Base-by-base conservation (phyloP, 2,329 filamentous ascomycete species). In the Cordyceps militaris region DNA sequence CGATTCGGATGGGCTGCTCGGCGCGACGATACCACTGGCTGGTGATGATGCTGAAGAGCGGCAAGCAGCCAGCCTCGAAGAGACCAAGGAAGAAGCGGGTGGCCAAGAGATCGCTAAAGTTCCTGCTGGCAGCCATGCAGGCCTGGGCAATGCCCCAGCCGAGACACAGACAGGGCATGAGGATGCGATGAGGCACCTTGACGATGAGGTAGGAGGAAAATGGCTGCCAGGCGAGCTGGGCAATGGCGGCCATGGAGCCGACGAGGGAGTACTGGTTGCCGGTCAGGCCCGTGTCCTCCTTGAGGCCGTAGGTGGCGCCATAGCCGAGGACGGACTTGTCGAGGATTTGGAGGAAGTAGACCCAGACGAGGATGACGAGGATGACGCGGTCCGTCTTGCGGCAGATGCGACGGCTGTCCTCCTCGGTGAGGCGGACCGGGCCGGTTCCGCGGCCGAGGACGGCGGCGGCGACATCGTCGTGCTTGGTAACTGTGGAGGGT, bases 1-100 rank as follows among this genome's bases (percentile, higher is more conserved):
- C 83, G 3, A 86, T 78, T 0, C 85, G 76, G 26, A 85, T 67
- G 0, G 84, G 83, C 67, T 88, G 85, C 63, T 88, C 83, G 42
- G 70, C 69, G 1, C 73, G 67, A 1, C 74, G 65, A 62, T 80
- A 79, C 70, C 76, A 80, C 65, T 77, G 74, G 4, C 70, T 71
- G 0, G 75, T 79, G 57, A 79, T 73, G 63, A 79, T 69, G 16
- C 72, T 71, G 60, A 78, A 77, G 0, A 78, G 67, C 0, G 77
- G 77, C 13, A 79, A 66, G 47, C 76, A 83, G 0, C 78, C 80
- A 0, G 79, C 80, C 66, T 84, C 81, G 23, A 73, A 74, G 16
- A 78, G 70, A 5, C 69, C 70, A 1, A 81, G 67, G 14, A 81
- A 64, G n/a, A 83, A 73, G 2, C 80, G 73, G 0, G 80, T 70